Evolutionary conservation across 768 basidiomycete genomes (phyloP), one percentile per base, ranked within the genome.

Genomic region (Lactarius sanguifluus): DNA sequence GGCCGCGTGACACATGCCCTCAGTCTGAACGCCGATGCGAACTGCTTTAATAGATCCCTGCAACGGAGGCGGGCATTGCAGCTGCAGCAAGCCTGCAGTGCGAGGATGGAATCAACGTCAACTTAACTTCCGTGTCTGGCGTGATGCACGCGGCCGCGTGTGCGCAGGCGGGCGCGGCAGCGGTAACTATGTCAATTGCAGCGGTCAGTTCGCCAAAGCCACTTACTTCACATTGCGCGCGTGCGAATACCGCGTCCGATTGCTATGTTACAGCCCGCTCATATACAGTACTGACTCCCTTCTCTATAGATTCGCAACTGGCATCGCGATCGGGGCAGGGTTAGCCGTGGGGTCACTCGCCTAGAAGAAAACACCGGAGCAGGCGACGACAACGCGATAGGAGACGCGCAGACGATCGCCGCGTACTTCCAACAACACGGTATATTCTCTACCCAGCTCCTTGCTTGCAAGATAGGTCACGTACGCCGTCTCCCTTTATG

Each of bases 121-220:
- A 86, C 72, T 73, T 89, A 45, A 78, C 77, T 45, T 70, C 82
- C 56, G 86, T 87, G n/a, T 79, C 83, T 5, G 78, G 77, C 40
- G 75, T 87, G n/a, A 70, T 77, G 38, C 87, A 89, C 65, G 85
- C 83, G 6, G 77, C 77, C n/a, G 78, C 79, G 3, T 88, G 87
- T 65, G 80, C 81, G 32, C 83, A 83, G 69, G 80, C 85, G 8
- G 79, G 80, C 2, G 81, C 82, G 23, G 76, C 77, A 6, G 74
- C 79, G 57, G 75, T 88, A 36, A 83, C 81, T 32, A 79, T 88
- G 70, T 76, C 81, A 45, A 80, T 86, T 59, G 77, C 76, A 32
- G 75, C 76, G 68, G 87, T 86, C 64, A 76, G 85, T 40, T 12
- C 20, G 16, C 12, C 7, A 23, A 16, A 50, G 25, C n/a, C 56